Percentiles rank a stretch among this genome's conserved stretches.
Conservation (phyloP, 2,329 filamentous ascomycete species). For the Tolypocladium tropicale region DNA sequence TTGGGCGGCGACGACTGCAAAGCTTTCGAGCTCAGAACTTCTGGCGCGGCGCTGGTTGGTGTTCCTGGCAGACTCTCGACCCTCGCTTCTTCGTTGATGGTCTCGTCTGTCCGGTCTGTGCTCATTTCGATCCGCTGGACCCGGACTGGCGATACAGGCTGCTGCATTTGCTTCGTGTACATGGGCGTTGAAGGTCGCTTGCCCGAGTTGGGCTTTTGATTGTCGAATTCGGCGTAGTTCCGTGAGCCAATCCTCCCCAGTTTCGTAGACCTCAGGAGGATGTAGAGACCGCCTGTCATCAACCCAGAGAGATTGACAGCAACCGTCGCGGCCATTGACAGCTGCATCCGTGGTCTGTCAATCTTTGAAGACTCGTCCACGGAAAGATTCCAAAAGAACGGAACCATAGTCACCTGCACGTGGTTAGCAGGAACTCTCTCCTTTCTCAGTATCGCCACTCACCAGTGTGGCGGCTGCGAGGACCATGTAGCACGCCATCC, state of each 20-base stretch:
- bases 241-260: constrained; percentile 42
- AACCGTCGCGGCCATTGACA: constrained; percentile 55
- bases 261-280: constrained; percentile 56
- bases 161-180: constrained; percentile 11
- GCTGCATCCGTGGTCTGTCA: constrained; percentile 24
- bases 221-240: constrained; percentile 31
- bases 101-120: not conserved
- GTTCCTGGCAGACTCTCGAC: not conserved
- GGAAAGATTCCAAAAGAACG: constrained; percentile 51
- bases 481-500: constrained; percentile 59
- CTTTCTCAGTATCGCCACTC: constrained; percentile 14
- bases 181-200: constrained; percentile 4
- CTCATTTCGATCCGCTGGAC: not conserved
- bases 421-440: not conserved
- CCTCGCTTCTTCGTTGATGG: not conserved
- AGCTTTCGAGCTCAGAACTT: not conserved
- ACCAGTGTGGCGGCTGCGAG: constrained; percentile 49
- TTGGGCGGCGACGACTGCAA: not conserved
- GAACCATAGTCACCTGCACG: constrained; percentile 45
- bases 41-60: not conserved
- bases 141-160: constrained; percentile 6
- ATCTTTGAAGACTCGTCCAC: constrained; percentile 29
- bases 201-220: constrained; percentile 19
- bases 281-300: constrained; percentile 53
- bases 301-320: constrained; percentile 57